These are phyloP conservation scores for Eucalyptus sp. DNA, from an alignment of 345 rosid species.

Conservation along the genomic window DNA sequence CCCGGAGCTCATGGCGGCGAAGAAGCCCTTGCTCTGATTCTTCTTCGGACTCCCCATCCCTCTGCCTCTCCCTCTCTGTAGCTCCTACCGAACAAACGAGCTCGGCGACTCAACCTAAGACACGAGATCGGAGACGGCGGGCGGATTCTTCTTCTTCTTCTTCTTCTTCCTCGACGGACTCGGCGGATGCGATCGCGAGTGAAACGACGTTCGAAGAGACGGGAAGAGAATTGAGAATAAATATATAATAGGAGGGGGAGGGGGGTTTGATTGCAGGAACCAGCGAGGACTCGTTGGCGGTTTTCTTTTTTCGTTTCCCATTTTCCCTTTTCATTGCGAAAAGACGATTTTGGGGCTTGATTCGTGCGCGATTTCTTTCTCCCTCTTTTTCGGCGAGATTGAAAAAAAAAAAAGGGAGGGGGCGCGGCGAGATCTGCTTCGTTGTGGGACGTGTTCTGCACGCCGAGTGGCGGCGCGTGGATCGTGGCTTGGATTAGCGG, in stretches of 20 bases:
- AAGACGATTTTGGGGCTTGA: background rate
- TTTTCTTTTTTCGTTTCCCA: background rate
- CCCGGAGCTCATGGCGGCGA: conserved; percentile 58
- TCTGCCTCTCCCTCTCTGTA: background rate
- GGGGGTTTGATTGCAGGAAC: background rate
- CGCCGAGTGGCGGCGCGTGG: background rate
- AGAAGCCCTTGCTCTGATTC: conserved; percentile 43
- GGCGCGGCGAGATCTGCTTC: background rate
- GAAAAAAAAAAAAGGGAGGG: background rate
- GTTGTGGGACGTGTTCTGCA: background rate
- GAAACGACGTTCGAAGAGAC: background rate
- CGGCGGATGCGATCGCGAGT: background rate
- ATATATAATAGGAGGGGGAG: background rate
- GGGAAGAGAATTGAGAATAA: background rate
- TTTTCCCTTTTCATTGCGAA: background rate
- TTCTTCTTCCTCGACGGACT: background rate
- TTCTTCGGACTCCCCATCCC: conserved; percentile 43
- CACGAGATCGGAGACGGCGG: background rate
- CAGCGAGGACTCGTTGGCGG: conserved; percentile 4
- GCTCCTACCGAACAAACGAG: background rate
- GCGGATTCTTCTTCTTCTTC: background rate
- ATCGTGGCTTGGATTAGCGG: background rate
- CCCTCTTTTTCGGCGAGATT: background rate
- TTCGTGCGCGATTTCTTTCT: background rate
- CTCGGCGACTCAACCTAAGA: background rate